phyloP scores from a whole-genome alignment of 2,329 filamentous ascomycete genomes.

The Exophiala aquamarina region DNA sequence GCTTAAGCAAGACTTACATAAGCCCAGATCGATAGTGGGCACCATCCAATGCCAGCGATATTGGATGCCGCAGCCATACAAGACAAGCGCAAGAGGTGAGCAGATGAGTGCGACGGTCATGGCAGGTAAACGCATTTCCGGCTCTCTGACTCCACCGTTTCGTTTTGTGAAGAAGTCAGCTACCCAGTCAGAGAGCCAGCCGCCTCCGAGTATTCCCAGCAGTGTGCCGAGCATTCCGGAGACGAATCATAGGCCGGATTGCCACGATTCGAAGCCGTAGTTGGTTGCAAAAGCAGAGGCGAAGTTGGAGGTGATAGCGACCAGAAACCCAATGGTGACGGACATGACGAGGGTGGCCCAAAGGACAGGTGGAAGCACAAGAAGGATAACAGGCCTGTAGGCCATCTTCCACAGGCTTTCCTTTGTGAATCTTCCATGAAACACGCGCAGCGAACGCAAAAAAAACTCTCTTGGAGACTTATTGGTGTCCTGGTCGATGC shows the following conservation, averaged over 20 bases:
- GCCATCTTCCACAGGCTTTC: constrained; percentile 52
- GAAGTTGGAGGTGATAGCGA: constrained; percentile 37
- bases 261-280: constrained; percentile 35
- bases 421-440: constrained; percentile 42
- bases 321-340: constrained; percentile 56
- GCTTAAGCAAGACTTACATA: constrained; percentile 45
- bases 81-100: constrained; percentile 57
- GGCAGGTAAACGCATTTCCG: constrained; percentile 57
- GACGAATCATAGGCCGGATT: constrained; percentile 53
- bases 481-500: neutral
- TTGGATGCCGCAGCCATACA: constrained; percentile 56
- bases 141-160: constrained; percentile 57
- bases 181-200: constrained; percentile 37
- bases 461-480: constrained; percentile 32
- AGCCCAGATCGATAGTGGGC: constrained; percentile 54
- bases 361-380: constrained; percentile 53
- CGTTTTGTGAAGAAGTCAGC: constrained; percentile 45
- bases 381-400: constrained; percentile 51
- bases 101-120: constrained; percentile 58
- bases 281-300: constrained; percentile 28
- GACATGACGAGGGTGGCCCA: constrained; percentile 57
- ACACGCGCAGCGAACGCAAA: constrained; percentile 42
- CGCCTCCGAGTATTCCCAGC: constrained; percentile 53
- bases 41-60: constrained; percentile 55
- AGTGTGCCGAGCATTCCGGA: constrained; percentile 49